These are phyloP conservation scores for Ophiostoma australiae DNA, from an alignment of 2,329 filamentous ascomycete genomes.

Conservation along the genomic window DNA sequence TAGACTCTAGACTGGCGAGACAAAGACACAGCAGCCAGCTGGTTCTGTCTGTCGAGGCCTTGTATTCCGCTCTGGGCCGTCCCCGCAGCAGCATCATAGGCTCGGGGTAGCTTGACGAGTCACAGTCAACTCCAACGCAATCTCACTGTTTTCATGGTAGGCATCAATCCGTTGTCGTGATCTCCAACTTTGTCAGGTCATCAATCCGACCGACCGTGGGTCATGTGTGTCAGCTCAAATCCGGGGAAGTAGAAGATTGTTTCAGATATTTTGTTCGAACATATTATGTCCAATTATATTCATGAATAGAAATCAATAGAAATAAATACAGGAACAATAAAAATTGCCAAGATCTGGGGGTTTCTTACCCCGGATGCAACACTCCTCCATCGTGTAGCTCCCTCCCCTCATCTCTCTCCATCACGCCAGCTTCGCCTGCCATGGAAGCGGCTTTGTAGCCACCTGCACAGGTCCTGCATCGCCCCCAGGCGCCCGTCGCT, in stretches of 20 bases:
- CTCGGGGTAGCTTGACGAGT: neutral
- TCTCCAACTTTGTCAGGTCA: neutral
- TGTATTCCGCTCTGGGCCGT: neutral
- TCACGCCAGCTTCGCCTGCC: conserved; percentile 33
- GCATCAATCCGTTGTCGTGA: neutral
- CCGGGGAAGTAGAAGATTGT: neutral
- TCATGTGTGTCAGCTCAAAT: neutral
- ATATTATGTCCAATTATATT: neutral
- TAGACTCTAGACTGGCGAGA: neutral
- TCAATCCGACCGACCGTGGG: neutral
- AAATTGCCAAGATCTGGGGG: neutral
- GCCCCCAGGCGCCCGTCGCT: conserved; percentile 34
- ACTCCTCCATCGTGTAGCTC: neutral
- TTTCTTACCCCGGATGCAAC: neutral
- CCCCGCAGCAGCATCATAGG: neutral
- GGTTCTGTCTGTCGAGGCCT: neutral
- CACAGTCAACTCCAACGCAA: neutral
- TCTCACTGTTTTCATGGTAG: neutral
- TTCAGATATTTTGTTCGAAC: neutral
- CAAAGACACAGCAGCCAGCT: neutral
- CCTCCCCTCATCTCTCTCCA: neutral
- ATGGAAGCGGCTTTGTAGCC: conserved; percentile 38
- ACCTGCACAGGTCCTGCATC: conserved; percentile 39
- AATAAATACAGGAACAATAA: neutral
- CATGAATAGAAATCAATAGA: neutral